Percentiles rank a stretch among this genome's conserved stretches.
Conservation (phyloP, 306 rosid genomes). For the Adenanthera pavonina region DNA sequence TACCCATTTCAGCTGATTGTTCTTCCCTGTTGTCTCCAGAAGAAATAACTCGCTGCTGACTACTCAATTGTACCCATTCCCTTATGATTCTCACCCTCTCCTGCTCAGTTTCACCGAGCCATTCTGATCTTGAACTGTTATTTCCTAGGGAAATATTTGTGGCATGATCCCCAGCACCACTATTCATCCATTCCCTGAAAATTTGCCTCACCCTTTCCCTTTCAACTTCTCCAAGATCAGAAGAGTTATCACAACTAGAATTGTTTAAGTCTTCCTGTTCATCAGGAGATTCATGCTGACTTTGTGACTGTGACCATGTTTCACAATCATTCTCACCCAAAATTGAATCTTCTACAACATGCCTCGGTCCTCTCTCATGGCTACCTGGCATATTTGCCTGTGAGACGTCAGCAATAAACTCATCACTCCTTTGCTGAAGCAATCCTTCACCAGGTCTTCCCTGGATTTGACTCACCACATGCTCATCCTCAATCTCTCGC, state of each 20-base stretch:
- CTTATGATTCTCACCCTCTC: conserved; percentile 84
- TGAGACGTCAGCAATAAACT: conserved; percentile 46
- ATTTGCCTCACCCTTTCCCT: conserved; percentile 92
- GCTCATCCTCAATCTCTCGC: conserved; percentile 92
- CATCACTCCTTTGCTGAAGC: conserved; percentile 60
- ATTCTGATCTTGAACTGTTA: conserved; percentile 62
- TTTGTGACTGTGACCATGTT: conserved; percentile 74
- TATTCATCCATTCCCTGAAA: conserved; percentile 90
- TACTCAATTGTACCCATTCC: conserved; percentile 85
- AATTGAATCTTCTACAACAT: conserved; percentile 54
- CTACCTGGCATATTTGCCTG: conserved; percentile 47
- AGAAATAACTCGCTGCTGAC: conserved; percentile 66
- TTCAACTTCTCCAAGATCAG: conserved; percentile 78
- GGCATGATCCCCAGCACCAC: conserved; percentile 61
- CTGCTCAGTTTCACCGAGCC: conserved; percentile 89
- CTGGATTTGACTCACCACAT: conserved; percentile 61
- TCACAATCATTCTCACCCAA: conserved; percentile 70
- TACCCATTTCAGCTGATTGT: conserved; percentile 61
- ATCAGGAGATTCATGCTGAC: conserved; percentile 65
- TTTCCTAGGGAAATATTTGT: conserved; percentile 57
- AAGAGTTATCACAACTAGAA: conserved; percentile 62
- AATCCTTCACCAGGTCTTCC: conserved; percentile 69
- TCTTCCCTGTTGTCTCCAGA: conserved; percentile 67
- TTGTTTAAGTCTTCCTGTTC: conserved; percentile 68
- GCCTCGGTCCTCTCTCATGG: conserved; percentile 46